phyloP scores from a whole-genome alignment of 2,329 filamentous ascomycete species.

The Oidium heveae region DNA sequence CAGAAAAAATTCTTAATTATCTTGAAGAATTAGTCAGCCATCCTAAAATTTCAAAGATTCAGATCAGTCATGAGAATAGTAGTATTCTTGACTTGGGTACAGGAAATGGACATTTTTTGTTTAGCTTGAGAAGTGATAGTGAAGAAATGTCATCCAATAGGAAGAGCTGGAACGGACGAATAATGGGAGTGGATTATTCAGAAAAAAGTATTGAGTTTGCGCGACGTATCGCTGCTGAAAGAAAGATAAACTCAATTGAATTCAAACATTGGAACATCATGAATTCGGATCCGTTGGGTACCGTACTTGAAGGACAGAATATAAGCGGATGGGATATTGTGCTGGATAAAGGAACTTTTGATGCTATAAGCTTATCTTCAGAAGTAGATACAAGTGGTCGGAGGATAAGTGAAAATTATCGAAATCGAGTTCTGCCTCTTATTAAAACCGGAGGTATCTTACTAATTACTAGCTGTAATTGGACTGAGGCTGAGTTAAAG shows the following conservation, averaged over 20 bases:
- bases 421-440: conserved; percentile 37
- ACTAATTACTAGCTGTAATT: conserved; percentile 88
- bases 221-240: conserved; percentile 26
- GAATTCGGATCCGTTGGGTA: conserved; percentile 15
- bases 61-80: conserved; percentile 14
- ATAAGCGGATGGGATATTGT: conserved; percentile 55
- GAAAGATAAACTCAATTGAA: conserved; percentile 12
- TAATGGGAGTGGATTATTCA: conserved; percentile 82
- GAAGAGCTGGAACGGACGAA: conserved; percentile 35
- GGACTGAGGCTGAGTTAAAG: conserved; percentile 72
- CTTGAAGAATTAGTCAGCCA: conserved; percentile 6
- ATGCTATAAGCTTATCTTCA: conserved; percentile 60
- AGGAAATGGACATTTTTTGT: conserved; percentile 81
- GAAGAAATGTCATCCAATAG: conserved; percentile 7
- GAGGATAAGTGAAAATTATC: conserved; percentile 52
- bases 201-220: conserved; percentile 50
- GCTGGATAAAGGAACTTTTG: conserved; percentile 95
- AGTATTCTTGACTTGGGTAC: conserved; percentile 71
- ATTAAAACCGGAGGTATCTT: conserved; percentile 48
- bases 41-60: conserved; percentile 4
- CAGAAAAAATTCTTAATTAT: conserved; percentile 55
- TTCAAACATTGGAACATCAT: conserved; percentile 30
- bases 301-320: conserved; percentile 5
- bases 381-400: conserved; percentile 26
- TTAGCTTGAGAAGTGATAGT: conserved; percentile 36